Evolutionary conservation across 441 rosid species (phyloP), one percentile per base, ranked within the genome.

Genomic region (Metrosideros polymorpha): DNA sequence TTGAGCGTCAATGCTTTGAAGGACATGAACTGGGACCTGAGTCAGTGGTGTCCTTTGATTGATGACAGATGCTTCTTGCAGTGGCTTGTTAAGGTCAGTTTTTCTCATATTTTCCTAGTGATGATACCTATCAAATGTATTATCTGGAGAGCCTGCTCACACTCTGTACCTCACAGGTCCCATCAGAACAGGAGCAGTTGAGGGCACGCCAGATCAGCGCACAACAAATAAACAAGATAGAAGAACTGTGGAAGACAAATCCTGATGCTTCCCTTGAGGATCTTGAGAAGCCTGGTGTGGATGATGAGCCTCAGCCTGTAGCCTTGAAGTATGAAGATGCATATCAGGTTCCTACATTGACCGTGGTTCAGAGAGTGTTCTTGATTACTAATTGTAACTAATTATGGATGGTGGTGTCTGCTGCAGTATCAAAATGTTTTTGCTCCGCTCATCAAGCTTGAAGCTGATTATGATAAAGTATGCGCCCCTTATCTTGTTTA

Each of bases 11-110:
- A 98, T 92, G 99, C 99, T 66, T 88, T 98, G 93, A 98, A 98
- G 93, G 99, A 98, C 93, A 96, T 98, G 99, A 97, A 97, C 83
- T 98, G 99, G 99, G 99, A 98, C 90, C 91, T 97, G 87, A 98
- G 99, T 91, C 99, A 98, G 88, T 98, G 99, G 99, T 97, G 99
- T 79, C 99, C 99, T 84, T 92, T 98, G 89, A 98, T 98, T 89
- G 99, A 98, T 87, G 99, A 98, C 90, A 94, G 99, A 89, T 98
- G 99, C 91, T 98, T 98, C 89, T 90, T 97, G 85, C 99, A 95
- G 87, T 98, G 99, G 99, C 97, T 98, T 89, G 99, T 98, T 75
- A 98, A 98, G 99, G 99, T 98, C 89, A 79, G 93, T 88, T 55
- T 86, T 56, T 83, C 39, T 86, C 51, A n/a, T 82, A 29, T 52